A percentile compares a stretch with the other conserved stretches of the same genome.
phyloP scores from a whole-genome alignment of 1,284 basidiomycete genomes.

The Amylostereum chailletii region DNA sequence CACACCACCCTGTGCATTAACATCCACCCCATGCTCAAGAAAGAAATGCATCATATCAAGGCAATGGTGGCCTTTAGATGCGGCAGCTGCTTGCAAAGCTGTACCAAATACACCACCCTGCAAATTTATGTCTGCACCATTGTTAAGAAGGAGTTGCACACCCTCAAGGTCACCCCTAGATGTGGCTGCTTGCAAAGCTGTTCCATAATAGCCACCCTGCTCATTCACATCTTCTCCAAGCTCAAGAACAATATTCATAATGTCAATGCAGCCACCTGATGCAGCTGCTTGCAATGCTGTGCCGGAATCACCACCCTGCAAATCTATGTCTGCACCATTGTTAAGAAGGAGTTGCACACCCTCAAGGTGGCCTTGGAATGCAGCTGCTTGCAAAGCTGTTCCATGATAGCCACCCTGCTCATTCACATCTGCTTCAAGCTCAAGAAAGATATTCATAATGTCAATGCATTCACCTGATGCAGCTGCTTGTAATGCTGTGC shows the following conservation, averaged over 20 bases:
- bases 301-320: background rate
- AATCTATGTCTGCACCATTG: background rate
- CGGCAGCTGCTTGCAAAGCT: background rate
- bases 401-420: background rate
- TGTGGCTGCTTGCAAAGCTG: conserved; percentile 1
- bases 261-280: background rate
- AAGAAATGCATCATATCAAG: background rate
- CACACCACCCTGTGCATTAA: background rate
- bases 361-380: background rate
- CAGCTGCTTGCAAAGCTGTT: background rate
- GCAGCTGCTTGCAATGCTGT: background rate
- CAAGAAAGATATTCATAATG: background rate
- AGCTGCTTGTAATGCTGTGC: background rate
- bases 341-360: background rate
- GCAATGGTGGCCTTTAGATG: background rate
- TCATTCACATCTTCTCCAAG: background rate
- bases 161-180: background rate
- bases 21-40: background rate
- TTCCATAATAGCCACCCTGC: background rate
- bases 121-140: background rate
- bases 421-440: conserved; percentile 1
- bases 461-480: background rate
- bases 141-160: background rate
- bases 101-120: background rate
- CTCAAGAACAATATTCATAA: background rate